Percentiles rank a stretch among this genome's conserved stretches.
These are phyloP conservation scores for Cercospora zeina DNA, from an alignment of 2,329 filamentous ascomycete species.

Conservation along the genomic window DNA sequence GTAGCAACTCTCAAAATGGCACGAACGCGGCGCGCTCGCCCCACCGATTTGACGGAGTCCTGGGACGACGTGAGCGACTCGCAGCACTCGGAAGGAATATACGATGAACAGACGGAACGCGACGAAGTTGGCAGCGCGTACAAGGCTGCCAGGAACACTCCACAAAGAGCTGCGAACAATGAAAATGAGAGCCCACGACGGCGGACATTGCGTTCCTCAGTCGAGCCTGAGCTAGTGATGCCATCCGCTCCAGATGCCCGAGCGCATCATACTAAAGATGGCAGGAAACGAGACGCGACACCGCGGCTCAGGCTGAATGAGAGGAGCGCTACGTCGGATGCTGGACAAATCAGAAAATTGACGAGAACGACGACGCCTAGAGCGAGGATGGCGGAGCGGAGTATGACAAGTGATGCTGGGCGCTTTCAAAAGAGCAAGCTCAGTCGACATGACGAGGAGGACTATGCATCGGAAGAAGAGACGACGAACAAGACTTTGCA, in stretches of 20 bases:
- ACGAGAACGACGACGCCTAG: constrained; percentile 30
- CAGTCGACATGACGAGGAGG: constrained; percentile 31
- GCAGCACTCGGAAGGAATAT: constrained; percentile 30
- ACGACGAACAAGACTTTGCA: background rate
- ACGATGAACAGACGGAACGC: constrained; percentile 35
- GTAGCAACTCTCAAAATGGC: constrained; percentile 23
- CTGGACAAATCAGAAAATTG: constrained; percentile 32
- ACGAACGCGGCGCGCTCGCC: constrained; percentile 28
- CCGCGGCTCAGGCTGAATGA: constrained; percentile 38
- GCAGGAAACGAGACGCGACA: constrained; percentile 27
- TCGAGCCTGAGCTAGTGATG: constrained; percentile 48
- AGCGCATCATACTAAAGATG: constrained; percentile 20
- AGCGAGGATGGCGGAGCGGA: constrained; percentile 33
- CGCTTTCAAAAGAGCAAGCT: constrained; percentile 21
- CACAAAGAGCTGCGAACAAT: constrained; percentile 6
- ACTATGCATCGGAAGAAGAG: constrained; percentile 32
- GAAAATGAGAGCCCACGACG: constrained; percentile 24
- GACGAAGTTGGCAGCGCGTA: constrained; percentile 34
- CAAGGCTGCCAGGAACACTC: constrained; percentile 11
- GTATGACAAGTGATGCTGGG: constrained; percentile 40
- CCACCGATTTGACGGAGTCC: constrained; percentile 37
- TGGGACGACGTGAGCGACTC: constrained; percentile 40
- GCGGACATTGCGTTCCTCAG: constrained; percentile 32
- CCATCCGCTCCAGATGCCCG: constrained; percentile 40
- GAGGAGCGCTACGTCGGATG: constrained; percentile 37